Base-by-base conservation (phyloP, 2,329 filamentous ascomycete species). In the Arthrobotrys pseudoclavata region DNA sequence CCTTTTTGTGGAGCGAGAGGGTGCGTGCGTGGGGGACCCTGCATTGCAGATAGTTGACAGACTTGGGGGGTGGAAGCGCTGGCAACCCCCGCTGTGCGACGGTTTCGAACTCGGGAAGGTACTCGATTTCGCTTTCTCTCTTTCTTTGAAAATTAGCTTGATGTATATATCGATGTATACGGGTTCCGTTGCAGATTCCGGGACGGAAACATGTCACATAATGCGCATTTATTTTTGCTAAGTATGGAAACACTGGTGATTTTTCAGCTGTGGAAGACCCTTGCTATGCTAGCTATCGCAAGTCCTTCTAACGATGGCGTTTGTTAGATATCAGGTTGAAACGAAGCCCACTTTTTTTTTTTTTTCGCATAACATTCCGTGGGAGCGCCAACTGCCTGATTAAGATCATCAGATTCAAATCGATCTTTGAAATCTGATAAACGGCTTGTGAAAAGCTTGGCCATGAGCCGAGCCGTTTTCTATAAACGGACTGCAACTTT, bases 401-500 rank as follows among this genome's bases (percentile, higher is more conserved):
- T 42, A n/a, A 42, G 55, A 60, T 60, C 20, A 26, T 4, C 2
- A 40, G 53, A 60, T 60, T 20, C 31, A 24, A 57, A 7, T 15
- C 40, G 45, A 50, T 64, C 24, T 34, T 57, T 20, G 24, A 67
- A 10, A 18, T 52, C n/a, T 7, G 20, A 42, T 45, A 34, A 45
- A 61, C 61, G 31, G 57, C 66, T 57, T 50, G 52, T 24, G 24
- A 20, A 70, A 70, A 48, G 50, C 55, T 70, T 63, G 53, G 53
- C 55, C 13, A 47, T 63, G 67, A 70, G 42, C 52, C 66, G 64
- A 60, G 66, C 66, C 66, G 66, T 50, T 31, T 24, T 69, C 34
- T 60, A 24, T 42, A 24, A 57, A 34, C 15, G 9, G 20, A 10
- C 31, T 10, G 2, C 26, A 15, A 9, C 20, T 53, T 34, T 34